Base-by-base conservation (phyloP, 2,329 filamentous ascomycete species). In the Bertia moriformis region DNA sequence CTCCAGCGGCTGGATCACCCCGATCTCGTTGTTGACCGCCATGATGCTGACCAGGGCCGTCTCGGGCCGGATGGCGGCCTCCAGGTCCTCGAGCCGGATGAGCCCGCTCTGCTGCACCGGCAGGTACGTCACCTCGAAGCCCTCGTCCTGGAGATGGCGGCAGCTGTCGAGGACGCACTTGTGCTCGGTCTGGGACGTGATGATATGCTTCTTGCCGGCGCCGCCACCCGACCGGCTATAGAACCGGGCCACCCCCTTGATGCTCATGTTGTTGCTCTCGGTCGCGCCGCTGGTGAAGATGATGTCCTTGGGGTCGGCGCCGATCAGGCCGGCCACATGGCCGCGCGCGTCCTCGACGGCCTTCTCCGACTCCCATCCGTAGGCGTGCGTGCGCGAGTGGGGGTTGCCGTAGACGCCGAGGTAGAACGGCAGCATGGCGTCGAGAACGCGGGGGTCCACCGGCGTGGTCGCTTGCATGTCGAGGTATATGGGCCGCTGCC, bases 201-300 rank as follows among this genome's bases (percentile, higher is more conserved):
- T 87, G 53, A 98, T 89, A 61, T 98, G 91, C 65, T 83, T 94
- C 76, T 96, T 96, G n/a, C n/a, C n/a, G n/a, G n/a, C n/a, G n/a
- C n/a, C n/a, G 74, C 94, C 95, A 51, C 87, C 88, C 2, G 76
- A 78, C 42, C 85, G 77, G 47, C 86, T 87, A 57, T 95, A 95
- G 64, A 98, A 98, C 45, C 89, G 74, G 15, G 91, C 88, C 5
- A 98, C 89, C 45, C 91, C 91, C 65, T 98, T 98, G 65, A 98
- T 86, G 60, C 86, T 94, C 91, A 98, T 98, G 54, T 98, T 98
- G 63, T 98, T 98, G 56, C 87, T 94, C 66, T 98, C 91, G 0
- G 91, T 98, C 14, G 91, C 91, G 40, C 91, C 91, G 51, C 88
- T 95, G 4, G 91, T 98, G 63, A 96, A 96, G 51, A 98, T 93